phyloP scores from a whole-genome alignment of 164 flowering plant species.

The Piper betle region DNA sequence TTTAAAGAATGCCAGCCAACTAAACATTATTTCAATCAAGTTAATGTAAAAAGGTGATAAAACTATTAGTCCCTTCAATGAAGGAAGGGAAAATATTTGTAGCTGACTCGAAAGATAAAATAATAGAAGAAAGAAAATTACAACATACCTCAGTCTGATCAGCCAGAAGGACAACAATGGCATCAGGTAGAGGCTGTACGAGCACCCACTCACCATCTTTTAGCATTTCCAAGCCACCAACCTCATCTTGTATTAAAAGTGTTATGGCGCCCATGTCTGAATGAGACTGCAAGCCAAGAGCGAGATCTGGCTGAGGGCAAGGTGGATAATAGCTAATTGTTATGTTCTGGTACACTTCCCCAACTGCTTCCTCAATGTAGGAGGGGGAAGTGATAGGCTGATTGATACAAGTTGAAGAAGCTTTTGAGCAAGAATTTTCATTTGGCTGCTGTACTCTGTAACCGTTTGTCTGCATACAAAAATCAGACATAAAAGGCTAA shows the following conservation, averaged over 20 bases:
- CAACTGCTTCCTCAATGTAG: constrained; percentile 52
- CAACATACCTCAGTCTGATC: constrained; percentile 82
- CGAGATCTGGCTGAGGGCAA: constrained; percentile 90
- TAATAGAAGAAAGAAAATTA: background rate
- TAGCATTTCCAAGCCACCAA: constrained; percentile 68
- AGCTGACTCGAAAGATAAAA: background rate
- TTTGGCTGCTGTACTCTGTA: constrained; percentile 45
- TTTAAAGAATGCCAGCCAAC: too few relatives aligned
- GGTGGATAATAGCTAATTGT: constrained; percentile 85
- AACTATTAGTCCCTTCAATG: too few relatives aligned
- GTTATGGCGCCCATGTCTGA: constrained; percentile 90
- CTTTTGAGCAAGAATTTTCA: constrained; percentile 50
- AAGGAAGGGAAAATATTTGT: background rate
- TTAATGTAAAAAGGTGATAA: too few relatives aligned
- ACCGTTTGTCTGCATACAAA: constrained; percentile 27
- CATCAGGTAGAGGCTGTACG: constrained; percentile 53
- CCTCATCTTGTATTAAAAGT: constrained; percentile 76
- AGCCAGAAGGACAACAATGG: constrained; percentile 67
- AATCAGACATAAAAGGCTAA: background rate
- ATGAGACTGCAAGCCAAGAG: constrained; percentile 84
- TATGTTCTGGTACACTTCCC: constrained; percentile 79
- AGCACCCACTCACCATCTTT: constrained; percentile 68
- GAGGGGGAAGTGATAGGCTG: constrained; percentile 47
- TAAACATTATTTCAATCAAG: too few relatives aligned
- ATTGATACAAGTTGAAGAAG: constrained; percentile 49